Evolutionary conservation across 495 filamentous ascomycete species (phyloP).

Genomic region (Penicillium soppii): DNA sequence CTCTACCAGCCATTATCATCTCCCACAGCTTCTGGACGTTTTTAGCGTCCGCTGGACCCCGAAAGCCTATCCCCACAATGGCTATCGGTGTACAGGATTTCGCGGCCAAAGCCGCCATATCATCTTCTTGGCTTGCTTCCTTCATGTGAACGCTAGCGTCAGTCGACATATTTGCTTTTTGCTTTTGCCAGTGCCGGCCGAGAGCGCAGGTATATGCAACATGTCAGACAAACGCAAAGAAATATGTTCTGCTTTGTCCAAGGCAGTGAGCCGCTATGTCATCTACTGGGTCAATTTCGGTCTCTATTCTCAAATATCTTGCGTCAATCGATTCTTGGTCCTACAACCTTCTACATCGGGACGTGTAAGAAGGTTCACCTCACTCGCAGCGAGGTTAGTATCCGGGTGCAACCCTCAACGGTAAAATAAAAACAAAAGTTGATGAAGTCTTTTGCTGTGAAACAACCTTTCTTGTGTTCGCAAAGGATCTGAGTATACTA

Average conservation of each 20-base stretch:
- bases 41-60: conserved; percentile 54
- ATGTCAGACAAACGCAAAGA: background rate
- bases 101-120: conserved; percentile 5
- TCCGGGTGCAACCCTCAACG: conserved; percentile 8
- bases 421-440: background rate
- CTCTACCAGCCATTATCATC: conserved; percentile 48
- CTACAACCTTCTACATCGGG: background rate
- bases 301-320: background rate
- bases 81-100: conserved; percentile 52
- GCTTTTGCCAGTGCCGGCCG: background rate
- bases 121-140: background rate
- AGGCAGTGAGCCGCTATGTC: background rate
- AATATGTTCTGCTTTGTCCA: background rate
- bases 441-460: background rate
- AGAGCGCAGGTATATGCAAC: too few relatives aligned
- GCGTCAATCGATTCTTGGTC: background rate
- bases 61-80: conserved; percentile 61
- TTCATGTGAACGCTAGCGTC: background rate
- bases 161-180: background rate
- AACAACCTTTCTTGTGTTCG: background rate
- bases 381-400: conserved; percentile 2
- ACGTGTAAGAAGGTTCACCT: background rate
- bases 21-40: conserved; percentile 56
- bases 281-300: background rate
- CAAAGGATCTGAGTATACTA: background rate